Conservation (phyloP, 2,329 filamentous ascomycete species). For the Penicillium olsonii region DNA sequence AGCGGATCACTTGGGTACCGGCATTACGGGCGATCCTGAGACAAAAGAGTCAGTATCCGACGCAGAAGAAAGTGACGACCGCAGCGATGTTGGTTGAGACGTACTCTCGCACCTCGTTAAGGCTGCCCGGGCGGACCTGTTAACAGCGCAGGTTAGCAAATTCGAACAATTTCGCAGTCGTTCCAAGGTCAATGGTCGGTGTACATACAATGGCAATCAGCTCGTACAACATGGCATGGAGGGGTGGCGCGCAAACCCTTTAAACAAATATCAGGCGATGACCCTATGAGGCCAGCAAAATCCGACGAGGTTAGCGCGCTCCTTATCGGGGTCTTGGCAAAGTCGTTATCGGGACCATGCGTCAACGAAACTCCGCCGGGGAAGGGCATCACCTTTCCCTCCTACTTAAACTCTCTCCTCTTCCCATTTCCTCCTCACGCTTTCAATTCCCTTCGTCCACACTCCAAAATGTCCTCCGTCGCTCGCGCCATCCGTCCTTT, state of each 20-base stretch:
- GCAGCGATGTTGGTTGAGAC: conserved; percentile 33
- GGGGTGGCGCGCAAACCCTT: conserved; percentile 22
- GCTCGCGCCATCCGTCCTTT: conserved; percentile 39
- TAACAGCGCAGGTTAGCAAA: conserved; percentile 16
- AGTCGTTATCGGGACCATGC: conserved; percentile 24
- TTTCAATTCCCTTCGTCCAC: conserved; percentile 8
- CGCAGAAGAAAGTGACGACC: conserved; percentile 4
- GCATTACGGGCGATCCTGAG: conserved; percentile 81
- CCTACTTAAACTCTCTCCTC: conserved; percentile 30
- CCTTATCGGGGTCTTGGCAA: conserved; percentile 34
- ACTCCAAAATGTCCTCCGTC: conserved; percentile 39
- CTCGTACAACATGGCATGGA: conserved; percentile 83
- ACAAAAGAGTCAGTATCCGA: conserved; percentile 7
- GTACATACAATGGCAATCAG: conserved; percentile 84
- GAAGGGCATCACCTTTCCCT: conserved; percentile 26
- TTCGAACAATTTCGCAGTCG: conserved; percentile 1
- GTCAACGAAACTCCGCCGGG: conserved; percentile 25
- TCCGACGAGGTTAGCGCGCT: conserved; percentile 24
- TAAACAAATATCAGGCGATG: conserved; percentile 15
- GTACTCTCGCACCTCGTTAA: conserved; percentile 94
- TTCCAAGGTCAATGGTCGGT: neutral
- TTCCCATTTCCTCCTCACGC: conserved; percentile 14
- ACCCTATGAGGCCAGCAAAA: conserved; percentile 25
- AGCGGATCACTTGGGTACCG: conserved; percentile 77
- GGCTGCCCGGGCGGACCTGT: conserved; percentile 87